Base-by-base conservation (phyloP, 1,284 basidiomycete species). In the Phellinidium pouzarii region DNA sequence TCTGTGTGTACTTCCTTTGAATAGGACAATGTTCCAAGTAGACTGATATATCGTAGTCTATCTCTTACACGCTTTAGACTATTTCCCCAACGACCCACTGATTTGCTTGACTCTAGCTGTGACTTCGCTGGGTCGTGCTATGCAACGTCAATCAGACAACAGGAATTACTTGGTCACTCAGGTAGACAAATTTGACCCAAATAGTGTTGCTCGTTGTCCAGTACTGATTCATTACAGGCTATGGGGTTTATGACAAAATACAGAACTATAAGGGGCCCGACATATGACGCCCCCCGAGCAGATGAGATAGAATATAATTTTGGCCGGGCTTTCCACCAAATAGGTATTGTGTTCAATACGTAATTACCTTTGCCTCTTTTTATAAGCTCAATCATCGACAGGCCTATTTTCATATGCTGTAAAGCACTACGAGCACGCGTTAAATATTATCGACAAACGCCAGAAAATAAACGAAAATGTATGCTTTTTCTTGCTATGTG, bases 131-230 rank as follows among this genome's bases (percentile, higher is more conserved):
- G 90, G 91, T 7, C 79, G 95, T 34, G 86, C 92, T 0, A 91
- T 92, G 81, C 91, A 95, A 60, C 79, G 95, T 8, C 94, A 97
- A 65, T 85, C 88, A 4, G 95, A 98, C 68, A 98, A 99, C 65
- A 72, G 93, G 44, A 88, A 97, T 62, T 91, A 95, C 65, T 78
- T 91, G 48, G 76, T 93, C 44, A 74, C 81, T 22, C 87, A 91
- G 70, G 87, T 86, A 44, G 37, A 36, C 38, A 2, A 11, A 19
- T 34, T 11, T 19, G 19, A 34, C 26, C 40, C 11, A 27, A 62
- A n/a, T n/a, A n/a, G 61, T 47, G n/a, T 20, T 17, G 34, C 44
- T 22, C 46, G 3, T 27, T 37, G 38, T 46, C 14, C 31, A 51
- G n/a, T 12, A 36, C 4, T 25, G 31, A 25, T 9, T 26, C 46